Conservation (phyloP, 306 rosid species). For the Argentina anserina region DNA sequence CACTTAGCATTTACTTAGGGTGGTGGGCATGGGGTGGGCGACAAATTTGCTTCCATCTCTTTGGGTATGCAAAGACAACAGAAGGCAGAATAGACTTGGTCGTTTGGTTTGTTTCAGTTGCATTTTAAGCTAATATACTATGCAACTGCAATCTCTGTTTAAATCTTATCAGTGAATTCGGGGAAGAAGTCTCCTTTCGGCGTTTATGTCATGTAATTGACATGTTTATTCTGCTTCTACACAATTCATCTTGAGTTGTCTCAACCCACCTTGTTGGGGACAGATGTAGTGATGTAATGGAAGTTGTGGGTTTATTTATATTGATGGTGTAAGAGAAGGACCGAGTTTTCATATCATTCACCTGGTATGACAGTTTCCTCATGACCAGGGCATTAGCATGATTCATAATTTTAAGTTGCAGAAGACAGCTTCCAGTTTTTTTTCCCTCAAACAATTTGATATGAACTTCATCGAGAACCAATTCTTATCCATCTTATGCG, state of each 20-base stretch:
- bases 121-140: not conserved
- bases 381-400: not conserved
- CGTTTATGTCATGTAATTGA: not conserved
- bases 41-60: too few relatives aligned
- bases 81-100: not conserved
- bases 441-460: not conserved
- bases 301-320: not conserved
- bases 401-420: not conserved
- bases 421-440: not conserved
- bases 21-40: too few relatives aligned
- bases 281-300: not conserved
- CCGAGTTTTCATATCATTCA: not conserved
- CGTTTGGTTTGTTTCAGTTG: not conserved
- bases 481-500: too few relatives aligned
- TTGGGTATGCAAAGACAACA: not conserved
- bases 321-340: not conserved
- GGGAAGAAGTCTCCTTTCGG: not conserved
- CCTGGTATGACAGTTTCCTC: not conserved
- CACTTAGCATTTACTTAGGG: too few relatives aligned
- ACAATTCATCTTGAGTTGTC: not conserved
- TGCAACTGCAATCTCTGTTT: not conserved
- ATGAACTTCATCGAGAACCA: not conserved
- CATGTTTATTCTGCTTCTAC: not conserved
- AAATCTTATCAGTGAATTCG: not conserved
- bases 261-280: not conserved